A percentile compares a stretch with the other conserved stretches of the same genome.
These are phyloP conservation scores for Microthlaspi erraticum DNA, from an alignment of 345 rosid genomes.

Conservation along the genomic window DNA sequence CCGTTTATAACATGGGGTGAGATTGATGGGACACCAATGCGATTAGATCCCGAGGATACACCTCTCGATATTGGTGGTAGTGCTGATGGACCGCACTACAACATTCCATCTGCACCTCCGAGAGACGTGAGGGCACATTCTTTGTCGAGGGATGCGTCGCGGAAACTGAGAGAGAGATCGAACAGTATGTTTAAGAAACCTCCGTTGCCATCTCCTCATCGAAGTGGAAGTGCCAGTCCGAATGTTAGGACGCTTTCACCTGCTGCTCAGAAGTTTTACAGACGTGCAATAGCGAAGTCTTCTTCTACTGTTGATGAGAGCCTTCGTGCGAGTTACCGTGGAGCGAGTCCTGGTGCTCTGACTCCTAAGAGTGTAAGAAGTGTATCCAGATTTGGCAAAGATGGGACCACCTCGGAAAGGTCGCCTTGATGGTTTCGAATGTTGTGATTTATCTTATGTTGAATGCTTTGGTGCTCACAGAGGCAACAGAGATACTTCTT, in stretches of 20 bases:
- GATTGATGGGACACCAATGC: slow-evolving; percentile 94
- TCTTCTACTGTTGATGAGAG: slow-evolving; percentile 90
- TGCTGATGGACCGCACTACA: slow-evolving; percentile 83
- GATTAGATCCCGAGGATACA: slow-evolving; percentile 87
- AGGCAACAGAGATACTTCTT: slow-evolving; percentile 23
- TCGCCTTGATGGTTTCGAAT: slow-evolving; percentile 73
- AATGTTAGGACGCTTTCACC: slow-evolving; percentile 78
- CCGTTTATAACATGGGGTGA: slow-evolving; percentile 99
- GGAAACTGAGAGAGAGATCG: slow-evolving; percentile 78
- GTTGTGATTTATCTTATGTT: slow-evolving; percentile 40
- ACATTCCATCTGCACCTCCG: slow-evolving; percentile 72
- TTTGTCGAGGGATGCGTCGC: slow-evolving; percentile 87
- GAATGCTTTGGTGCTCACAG: slow-evolving; percentile 22
- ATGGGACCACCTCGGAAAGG: slow-evolving; percentile 60
- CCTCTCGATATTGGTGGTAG: slow-evolving; percentile 91
- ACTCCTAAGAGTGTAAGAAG: slow-evolving; percentile 86
- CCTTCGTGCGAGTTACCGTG: slow-evolving; percentile 92
- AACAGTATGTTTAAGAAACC: slow-evolving; percentile 87
- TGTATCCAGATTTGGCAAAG: slow-evolving; percentile 80
- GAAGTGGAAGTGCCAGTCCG: slow-evolving; percentile 98
- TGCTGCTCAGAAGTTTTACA: slow-evolving; percentile 95
- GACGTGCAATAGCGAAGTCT: slow-evolving; percentile 80
- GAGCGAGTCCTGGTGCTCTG: slow-evolving; percentile 62
- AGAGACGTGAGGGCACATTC: slow-evolving; percentile 90
- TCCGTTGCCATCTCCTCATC: slow-evolving; percentile 83